Conservation (phyloP, 2,329 filamentous ascomycete genomes). For the Neonectria sp. region DNA sequence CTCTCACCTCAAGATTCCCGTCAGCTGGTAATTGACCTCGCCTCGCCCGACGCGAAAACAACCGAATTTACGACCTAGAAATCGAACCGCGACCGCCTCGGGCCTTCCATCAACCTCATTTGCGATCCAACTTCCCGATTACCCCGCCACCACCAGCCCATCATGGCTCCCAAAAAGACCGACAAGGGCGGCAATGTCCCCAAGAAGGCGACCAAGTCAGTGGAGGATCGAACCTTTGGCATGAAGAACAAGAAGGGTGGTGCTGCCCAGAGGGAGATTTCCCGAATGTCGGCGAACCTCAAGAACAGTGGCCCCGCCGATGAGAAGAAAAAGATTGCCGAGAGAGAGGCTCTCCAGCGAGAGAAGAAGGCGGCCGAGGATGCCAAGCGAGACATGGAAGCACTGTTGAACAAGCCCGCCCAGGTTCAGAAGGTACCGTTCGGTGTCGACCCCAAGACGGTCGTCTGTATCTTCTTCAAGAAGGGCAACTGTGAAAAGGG, state of each 20-base stretch:
- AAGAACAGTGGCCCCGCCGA: constrained; percentile 85
- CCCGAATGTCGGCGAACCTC: constrained; percentile 82
- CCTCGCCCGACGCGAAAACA: constrained; percentile 33
- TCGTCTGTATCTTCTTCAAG: constrained; percentile 96
- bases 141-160: constrained; percentile 57
- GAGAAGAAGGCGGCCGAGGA: constrained; percentile 94
- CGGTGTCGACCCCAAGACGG: constrained; percentile 97
- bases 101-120: constrained; percentile 25
- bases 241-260: constrained; percentile 99
- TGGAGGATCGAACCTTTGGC: constrained; percentile 97
- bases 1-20: constrained; percentile 42
- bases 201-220: constrained; percentile 76
- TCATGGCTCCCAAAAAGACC: constrained; percentile 81
- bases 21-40: constrained; percentile 34
- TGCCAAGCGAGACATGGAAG: constrained; percentile 84
- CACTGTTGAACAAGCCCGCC: constrained; percentile 90
- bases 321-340: constrained; percentile 83
- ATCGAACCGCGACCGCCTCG: constrained; percentile 17
- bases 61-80: constrained; percentile 10
- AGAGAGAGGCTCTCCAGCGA: constrained; percentile 78
- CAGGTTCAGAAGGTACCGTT: constrained; percentile 99
- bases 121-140: constrained; percentile 36
- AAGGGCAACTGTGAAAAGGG: constrained; percentile 98
- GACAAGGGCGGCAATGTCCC: constrained; percentile 65
- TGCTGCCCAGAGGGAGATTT: constrained; percentile 90